phyloP scores from a whole-genome alignment of 768 basidiomycete genomes.

The Termitomyces sp. region DNA sequence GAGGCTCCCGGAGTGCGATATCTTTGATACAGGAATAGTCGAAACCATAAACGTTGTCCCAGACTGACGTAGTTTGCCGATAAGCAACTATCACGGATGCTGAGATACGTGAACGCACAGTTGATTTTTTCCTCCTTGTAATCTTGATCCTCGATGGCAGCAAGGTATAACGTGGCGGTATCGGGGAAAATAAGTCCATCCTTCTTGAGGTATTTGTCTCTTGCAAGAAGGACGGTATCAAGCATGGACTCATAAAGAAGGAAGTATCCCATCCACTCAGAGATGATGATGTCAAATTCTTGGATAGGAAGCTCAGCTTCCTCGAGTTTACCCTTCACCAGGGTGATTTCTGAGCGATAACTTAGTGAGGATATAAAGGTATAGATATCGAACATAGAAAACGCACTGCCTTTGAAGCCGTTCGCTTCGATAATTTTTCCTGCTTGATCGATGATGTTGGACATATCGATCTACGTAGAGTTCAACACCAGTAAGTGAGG shows the following conservation, averaged over 20 bases:
- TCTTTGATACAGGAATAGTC: constrained; percentile 99
- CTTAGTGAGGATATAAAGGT: constrained; percentile 8
- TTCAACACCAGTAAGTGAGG: constrained; percentile 6
- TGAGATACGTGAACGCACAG: constrained; percentile 53
- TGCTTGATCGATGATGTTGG: constrained; percentile 99
- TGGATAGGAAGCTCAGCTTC: constrained; percentile 85
- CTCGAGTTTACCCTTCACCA: constrained; percentile 98
- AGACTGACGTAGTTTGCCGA: constrained; percentile 58
- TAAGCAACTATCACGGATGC: not conserved
- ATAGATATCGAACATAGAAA: not conserved
- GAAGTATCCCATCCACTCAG: constrained; percentile 99
- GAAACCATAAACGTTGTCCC: constrained; percentile 99
- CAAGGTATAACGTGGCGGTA: constrained; percentile 86
- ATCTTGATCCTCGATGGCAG: constrained; percentile 98
- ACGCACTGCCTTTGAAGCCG: constrained; percentile 90
- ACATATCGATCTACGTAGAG: constrained; percentile 89
- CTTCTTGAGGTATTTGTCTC: constrained; percentile 93
- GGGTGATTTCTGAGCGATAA: constrained; percentile 70
- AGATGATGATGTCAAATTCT: constrained; percentile 97
- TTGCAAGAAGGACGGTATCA: constrained; percentile 93
- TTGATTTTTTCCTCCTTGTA: constrained; percentile 99
- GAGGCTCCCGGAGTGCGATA: constrained; percentile 91
- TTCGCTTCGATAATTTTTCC: constrained; percentile 96
- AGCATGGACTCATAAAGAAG: constrained; percentile 99
- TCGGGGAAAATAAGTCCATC: constrained; percentile 96